Conservation (phyloP, 1,284 basidiomycete species). For the Austroboletus novae-zelandiae region DNA sequence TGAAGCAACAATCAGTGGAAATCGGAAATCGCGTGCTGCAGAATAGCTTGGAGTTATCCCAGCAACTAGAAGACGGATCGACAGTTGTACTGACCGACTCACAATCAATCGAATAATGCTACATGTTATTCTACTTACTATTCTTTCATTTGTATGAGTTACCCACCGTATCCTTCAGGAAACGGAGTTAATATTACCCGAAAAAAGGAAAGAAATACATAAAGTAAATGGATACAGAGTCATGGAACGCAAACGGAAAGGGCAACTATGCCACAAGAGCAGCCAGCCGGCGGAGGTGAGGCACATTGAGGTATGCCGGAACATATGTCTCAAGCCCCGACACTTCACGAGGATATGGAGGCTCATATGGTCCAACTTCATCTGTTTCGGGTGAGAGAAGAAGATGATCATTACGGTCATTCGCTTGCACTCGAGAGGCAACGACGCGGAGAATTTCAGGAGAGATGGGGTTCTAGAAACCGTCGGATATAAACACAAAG, state of each 20-base stretch:
- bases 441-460: constrained; percentile 97
- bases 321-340: constrained; percentile 87
- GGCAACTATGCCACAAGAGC: constrained; percentile 67
- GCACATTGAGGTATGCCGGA: constrained; percentile 82
- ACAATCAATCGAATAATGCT: not conserved
- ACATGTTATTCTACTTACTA: not conserved
- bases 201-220: constrained; percentile 15
- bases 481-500: constrained; percentile 5
- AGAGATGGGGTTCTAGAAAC: constrained; percentile 83
- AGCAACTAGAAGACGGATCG: constrained; percentile 44
- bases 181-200: constrained; percentile 17
- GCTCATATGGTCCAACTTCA: constrained; percentile 90
- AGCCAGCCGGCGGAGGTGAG: constrained; percentile 77
- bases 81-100: constrained; percentile 28
- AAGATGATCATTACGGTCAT: constrained; percentile 94
- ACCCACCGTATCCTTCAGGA: not conserved
- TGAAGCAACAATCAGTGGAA: constrained; percentile 27
- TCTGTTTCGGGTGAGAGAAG: constrained; percentile 93
- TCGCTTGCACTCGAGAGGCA: constrained; percentile 88
- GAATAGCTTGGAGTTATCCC: constrained; percentile 41
- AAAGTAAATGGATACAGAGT: constrained; percentile 16
- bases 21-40: constrained; percentile 26
- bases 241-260: not conserved
- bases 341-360: constrained; percentile 84
- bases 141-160: not conserved